A percentile compares a stretch with the other conserved stretches of the same genome.
Evolutionary conservation across 139 green algal species (phyloP).

Genomic region (Pedinophyceae sp.): DNA sequence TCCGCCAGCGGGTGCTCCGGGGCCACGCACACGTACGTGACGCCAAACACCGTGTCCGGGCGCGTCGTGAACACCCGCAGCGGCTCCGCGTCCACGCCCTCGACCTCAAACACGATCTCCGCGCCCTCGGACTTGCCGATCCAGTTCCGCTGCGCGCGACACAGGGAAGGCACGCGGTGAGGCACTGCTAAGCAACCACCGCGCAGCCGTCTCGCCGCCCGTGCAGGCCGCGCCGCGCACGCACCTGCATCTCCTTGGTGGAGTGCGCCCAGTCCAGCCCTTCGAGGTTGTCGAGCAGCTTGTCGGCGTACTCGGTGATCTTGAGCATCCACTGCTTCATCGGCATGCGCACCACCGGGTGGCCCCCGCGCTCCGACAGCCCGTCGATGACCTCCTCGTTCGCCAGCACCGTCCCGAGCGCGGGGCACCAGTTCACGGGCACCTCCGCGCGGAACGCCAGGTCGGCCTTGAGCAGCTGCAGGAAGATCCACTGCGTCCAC

Average conservation of each 20-base stretch:
- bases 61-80: constrained; percentile 78
- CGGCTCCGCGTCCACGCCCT: constrained; percentile 3
- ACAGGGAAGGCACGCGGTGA: too few relatives aligned
- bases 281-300: constrained; percentile 80
- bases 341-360: constrained; percentile 86
- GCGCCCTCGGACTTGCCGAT: constrained; percentile 80
- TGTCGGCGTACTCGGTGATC: constrained; percentile 90
- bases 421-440: constrained; percentile 97
- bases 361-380: constrained; percentile 68
- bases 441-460: constrained; percentile 97
- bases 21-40: constrained; percentile 89
- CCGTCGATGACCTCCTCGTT: constrained; percentile 92
- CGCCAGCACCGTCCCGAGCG: constrained; percentile 84
- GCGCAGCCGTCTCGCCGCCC: too few relatives aligned
- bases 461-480: constrained; percentile 77
- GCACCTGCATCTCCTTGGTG: constrained; percentile 98
- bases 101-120: constrained; percentile 10
- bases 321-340: constrained; percentile 98
- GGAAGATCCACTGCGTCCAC: constrained; percentile 99
- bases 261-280: constrained; percentile 81
- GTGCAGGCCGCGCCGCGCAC: too few relatives aligned
- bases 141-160: constrained; percentile 99
- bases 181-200: too few relatives aligned
- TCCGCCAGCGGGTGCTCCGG: constrained; percentile 75
- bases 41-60: constrained; percentile 92